Evolutionary conservation across 441 rosid genomes (phyloP).

Genomic region (Mallotus repandus): DNA sequence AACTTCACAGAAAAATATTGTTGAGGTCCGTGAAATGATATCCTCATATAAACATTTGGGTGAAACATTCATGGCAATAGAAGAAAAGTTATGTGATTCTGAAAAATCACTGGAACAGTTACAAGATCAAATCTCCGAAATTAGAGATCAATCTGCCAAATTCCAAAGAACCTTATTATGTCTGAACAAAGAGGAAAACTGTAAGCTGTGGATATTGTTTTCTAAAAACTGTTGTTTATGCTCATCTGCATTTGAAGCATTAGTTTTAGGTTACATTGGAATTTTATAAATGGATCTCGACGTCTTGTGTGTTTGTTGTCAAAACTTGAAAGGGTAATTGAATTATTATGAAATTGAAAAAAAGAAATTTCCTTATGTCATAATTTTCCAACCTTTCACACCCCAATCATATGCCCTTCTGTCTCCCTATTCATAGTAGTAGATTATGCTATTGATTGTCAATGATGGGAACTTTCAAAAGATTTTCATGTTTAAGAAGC

Average conservation of each 20-base stretch:
- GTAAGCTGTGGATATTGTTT: constrained; percentile 38
- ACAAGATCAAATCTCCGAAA: constrained; percentile 58
- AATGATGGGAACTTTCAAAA: constrained; percentile 6
- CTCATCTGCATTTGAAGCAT: neutral
- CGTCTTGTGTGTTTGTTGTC: neutral
- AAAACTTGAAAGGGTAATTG: neutral
- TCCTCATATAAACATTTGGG: constrained; percentile 50
- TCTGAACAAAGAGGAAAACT: constrained; percentile 37
- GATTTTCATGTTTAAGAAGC: constrained; percentile 12
- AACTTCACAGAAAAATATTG: constrained; percentile 37
- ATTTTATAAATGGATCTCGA: neutral
- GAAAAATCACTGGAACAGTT: constrained; percentile 55
- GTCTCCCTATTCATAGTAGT: neutral
- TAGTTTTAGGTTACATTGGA: neutral
- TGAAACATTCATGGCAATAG: constrained; percentile 44
- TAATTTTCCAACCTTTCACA: neutral
- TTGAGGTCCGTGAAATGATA: constrained; percentile 38
- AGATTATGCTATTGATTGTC: neutral
- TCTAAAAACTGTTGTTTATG: neutral
- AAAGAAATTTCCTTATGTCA: neutral
- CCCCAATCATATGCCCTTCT: neutral
- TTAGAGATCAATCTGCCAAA: constrained; percentile 56
- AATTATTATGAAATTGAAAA: neutral
- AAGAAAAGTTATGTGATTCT: constrained; percentile 55
- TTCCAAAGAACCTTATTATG: constrained; percentile 55